Evolutionary conservation across 805 yeast species (phyloP), one percentile per base, ranked within the genome.

Genomic region (Kregervanrija fluxuum): DNA sequence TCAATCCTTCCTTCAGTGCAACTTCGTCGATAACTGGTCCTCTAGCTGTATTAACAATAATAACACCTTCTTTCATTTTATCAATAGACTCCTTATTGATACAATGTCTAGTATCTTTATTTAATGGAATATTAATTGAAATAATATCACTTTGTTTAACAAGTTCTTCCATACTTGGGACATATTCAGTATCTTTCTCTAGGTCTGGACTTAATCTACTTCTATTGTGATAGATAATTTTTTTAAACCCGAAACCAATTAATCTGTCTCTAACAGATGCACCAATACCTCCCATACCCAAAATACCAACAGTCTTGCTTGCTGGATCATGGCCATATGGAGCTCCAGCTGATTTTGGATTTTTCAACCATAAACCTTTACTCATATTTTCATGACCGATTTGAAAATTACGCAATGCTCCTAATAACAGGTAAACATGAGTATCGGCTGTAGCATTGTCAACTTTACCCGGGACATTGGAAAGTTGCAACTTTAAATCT

Each of bases 251-350:
- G 62, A 88, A 87, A 8, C 91, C 91, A 51, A 66, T 63, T 50
- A 85, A 71, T 54, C 91, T 75, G 53, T 79, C 77, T 43, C 88
- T 72, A 45, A 88, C 78, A 33, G 87, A 84, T 45, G 88, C 75
- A 38, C 96, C 96, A 64, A 88, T 88, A 30, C 95, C 95, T 32
- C 96, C 96, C 77, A 88, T 73, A 11, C 96, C 96, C 42, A 85
- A 67, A 44, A 88, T 80, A 40, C 96, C 96, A 28, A 88, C 81
- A 13, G 71, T 71, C 57, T 82, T 82, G 12, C 86, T 87, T 49
- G 71, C 79, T 17, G 93, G 90, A 54, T 82, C 90, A 55, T 74
- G 74, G 8, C 95, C 95, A 37, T 77, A 62, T 6, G 79, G 73
- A 0, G 80, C 73, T 2, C 82, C 84, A 5, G 69, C 77, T 48